Evolutionary conservation across 1,139 yeast genomes (phyloP).

Genomic region (Saccharomyces hybrid): DNA sequence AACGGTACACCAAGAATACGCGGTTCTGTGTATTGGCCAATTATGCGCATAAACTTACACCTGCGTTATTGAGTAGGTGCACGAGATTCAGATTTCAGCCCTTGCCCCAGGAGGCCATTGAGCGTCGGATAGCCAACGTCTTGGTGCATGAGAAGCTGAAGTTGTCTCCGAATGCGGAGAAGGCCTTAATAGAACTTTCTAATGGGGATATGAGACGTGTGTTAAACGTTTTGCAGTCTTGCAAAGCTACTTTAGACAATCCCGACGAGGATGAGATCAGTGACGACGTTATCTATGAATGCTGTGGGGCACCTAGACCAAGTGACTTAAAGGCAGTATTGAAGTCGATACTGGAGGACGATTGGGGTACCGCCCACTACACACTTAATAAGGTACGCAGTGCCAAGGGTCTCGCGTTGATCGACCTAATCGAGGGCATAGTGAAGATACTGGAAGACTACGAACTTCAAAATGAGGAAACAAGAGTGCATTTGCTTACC

Average conservation of each 20-base stretch:
- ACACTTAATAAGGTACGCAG: conserved; percentile 59
- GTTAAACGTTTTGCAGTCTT: conserved; percentile 87
- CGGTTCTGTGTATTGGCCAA: conserved; percentile 95
- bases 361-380: conserved; percentile 72
- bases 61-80: conserved; percentile 90
- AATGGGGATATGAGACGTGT: conserved; percentile 97
- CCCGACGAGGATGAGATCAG: conserved; percentile 44
- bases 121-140: conserved; percentile 59
- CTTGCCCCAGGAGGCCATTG: conserved; percentile 57
- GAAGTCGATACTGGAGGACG: conserved; percentile 73
- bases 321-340: conserved; percentile 69
- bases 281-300: conserved; percentile 75
- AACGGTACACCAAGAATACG: conserved; percentile 89
- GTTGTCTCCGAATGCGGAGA: conserved; percentile 52
- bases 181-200: conserved; percentile 60
- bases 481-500: conserved; percentile 56
- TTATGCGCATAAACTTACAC: conserved; percentile 90
- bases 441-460: conserved; percentile 59
- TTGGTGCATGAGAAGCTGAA: conserved; percentile 58
- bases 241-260: conserved; percentile 65
- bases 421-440: conserved; percentile 75
- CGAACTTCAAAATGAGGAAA: conserved; percentile 49
- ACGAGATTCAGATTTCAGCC: conserved; percentile 93
- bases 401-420: conserved; percentile 77
- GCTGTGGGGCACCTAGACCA: conserved; percentile 95